Base-by-base conservation (phyloP, 768 basidiomycete species). In the Tylopilus cervinicoccineus region DNA sequence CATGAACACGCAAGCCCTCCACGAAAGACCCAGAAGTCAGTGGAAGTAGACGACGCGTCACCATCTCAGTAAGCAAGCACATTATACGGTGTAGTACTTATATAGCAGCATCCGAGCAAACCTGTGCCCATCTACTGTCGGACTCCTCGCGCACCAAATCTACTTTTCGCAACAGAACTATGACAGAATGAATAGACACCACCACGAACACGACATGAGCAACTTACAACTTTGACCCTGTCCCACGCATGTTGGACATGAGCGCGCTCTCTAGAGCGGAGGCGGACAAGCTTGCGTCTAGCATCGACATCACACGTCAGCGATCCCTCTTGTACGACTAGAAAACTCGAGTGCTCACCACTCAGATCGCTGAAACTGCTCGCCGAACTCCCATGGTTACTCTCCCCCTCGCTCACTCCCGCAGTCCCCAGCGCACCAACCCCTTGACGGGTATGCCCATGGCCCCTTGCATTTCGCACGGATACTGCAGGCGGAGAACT, bases 341-440 rank as follows among this genome's bases (percentile, higher is more conserved):
- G 16, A 37, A 32, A 0, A 23, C 14, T 43, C 19, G n/a, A 36
- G 14, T 19, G 68, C 79, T 59, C 58, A 89, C 90, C 89, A 58
- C 90, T 93, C 37, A 92, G 60, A 60, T 93, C 90, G 59, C 89
- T 92, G 58, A 92, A 90, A 64, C 90, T 82, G 7, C 88, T 90
- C 0, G 88, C 79, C 36, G 83, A 80, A 20, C 88, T 90, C 3
- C 81, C 80, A 42, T 84, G 77, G 53, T 72, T 80, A 55, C 85
- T 86, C 37, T 75, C 75, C 46, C 78, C 74, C 47, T 84, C 80
- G 55, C 78, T 79, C 31, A 66, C 60, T 34, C 64, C 69, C 29
- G 72, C 58, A 36, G 70, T 48, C 66, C 74, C 43, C 70, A 70
- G 45, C 73, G 58, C 62, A n/a, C 61, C 52, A 27, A 76, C 70